Percentiles rank a stretch among this genome's conserved stretches.
phyloP scores from a whole-genome alignment of 352 stramenopile species.

The Phytophthora ohioensis region DNA sequence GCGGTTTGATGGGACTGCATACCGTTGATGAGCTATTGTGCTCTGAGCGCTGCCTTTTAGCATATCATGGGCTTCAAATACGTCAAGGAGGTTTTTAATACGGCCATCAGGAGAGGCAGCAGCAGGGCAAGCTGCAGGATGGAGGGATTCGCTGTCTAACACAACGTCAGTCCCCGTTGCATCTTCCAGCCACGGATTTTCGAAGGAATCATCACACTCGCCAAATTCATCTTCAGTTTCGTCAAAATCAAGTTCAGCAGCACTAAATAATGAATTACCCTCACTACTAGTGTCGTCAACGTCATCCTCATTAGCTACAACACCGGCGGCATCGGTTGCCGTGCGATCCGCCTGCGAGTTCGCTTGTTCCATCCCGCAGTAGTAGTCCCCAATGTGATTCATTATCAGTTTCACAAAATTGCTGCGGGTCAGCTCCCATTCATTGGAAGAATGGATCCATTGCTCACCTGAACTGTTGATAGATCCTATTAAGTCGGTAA shows the following conservation, averaged over 20 bases:
- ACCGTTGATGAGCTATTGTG: neutral
- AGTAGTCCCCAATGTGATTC: neutral
- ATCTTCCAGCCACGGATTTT: neutral
- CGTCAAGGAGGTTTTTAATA: neutral
- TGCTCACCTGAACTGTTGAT: neutral
- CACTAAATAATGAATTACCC: neutral
- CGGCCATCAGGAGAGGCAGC: neutral
- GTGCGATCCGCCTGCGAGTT: neutral
- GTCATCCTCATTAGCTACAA: neutral
- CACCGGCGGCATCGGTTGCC: neutral
- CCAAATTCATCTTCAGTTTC: neutral
- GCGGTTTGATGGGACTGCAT: neutral
- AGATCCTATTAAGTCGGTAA: neutral
- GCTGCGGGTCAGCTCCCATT: neutral
- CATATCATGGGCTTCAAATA: conserved; percentile 3
- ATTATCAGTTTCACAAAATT: conserved; percentile 12
- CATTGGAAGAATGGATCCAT: neutral
- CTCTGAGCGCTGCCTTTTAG: neutral
- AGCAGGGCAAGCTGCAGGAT: neutral
- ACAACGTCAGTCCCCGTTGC: too few relatives aligned
- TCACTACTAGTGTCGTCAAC: neutral
- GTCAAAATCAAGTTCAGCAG: neutral
- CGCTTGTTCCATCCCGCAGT: neutral
- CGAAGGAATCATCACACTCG: neutral
- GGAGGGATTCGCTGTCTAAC: neutral